These are phyloP conservation scores for Arachis hypogaea DNA, from an alignment of 306 rosid genomes.

Conservation along the genomic window DNA sequence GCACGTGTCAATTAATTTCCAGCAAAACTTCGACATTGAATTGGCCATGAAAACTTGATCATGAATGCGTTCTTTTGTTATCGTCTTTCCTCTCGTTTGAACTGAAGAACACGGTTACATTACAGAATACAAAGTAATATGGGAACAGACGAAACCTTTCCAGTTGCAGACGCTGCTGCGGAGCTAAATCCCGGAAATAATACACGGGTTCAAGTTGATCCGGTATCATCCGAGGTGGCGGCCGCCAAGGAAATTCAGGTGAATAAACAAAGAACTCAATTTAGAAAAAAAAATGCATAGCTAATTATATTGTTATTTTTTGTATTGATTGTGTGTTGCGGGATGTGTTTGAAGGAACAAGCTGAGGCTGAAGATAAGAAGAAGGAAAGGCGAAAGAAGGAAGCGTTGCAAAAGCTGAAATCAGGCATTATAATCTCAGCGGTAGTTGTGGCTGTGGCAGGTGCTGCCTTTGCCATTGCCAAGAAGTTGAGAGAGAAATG, in stretches of 20 bases:
- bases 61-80: background rate
- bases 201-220: conserved; percentile 45
- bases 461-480: conserved; percentile 49
- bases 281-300: no score
- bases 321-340: background rate
- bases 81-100: background rate
- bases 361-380: conserved; percentile 38
- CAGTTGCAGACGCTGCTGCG: conserved; percentile 43
- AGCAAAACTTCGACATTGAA: conserved; percentile 4
- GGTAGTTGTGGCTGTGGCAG: conserved; percentile 56
- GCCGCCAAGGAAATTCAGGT: conserved; percentile 49
- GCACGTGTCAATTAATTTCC: conserved; percentile 33
- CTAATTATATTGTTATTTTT: background rate
- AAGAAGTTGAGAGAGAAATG: conserved; percentile 61
- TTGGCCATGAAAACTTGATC: background rate
- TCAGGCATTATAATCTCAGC: conserved; percentile 53
- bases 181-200: conserved; percentile 47
- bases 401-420: conserved; percentile 46
- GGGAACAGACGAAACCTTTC: conserved; percentile 47
- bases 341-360: conserved; percentile 40
- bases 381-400: conserved; percentile 38
- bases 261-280: background rate
- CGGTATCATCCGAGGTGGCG: conserved; percentile 45
- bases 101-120: background rate
- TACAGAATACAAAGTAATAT: conserved; percentile 33